Percentiles rank a stretch among this genome's conserved stretches.
phyloP scores from a whole-genome alignment of 2,329 filamentous ascomycete species.

The Phialocephala sp. region DNA sequence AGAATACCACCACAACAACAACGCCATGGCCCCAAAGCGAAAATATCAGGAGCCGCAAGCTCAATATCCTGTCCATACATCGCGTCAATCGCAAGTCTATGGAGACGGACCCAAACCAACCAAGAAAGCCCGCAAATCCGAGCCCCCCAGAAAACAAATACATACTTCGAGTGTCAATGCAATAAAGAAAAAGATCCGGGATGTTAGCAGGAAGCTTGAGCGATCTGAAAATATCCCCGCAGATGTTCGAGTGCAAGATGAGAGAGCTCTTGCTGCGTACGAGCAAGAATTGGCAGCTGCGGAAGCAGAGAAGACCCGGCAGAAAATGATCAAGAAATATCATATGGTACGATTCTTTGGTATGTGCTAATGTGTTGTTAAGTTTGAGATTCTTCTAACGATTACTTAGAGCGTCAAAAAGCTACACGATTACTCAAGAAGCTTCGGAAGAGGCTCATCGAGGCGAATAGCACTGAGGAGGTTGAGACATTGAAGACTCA shows the following conservation, averaged over 20 bases:
- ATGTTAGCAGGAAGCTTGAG: slow-evolving; percentile 69
- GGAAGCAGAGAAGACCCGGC: slow-evolving; percentile 64
- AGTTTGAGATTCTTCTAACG: slow-evolving; percentile 15
- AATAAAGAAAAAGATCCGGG: slow-evolving; percentile 74
- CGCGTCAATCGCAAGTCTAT: slow-evolving; percentile 41
- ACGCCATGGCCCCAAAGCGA: slow-evolving; percentile 41
- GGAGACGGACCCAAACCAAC: slow-evolving; percentile 37
- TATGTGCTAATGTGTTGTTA: slow-evolving; percentile 42
- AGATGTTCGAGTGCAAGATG: slow-evolving; percentile 69
- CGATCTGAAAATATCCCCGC: slow-evolving; percentile 68
- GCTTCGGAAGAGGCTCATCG: slow-evolving; percentile 61
- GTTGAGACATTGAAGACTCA: slow-evolving; percentile 57
- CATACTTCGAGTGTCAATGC: slow-evolving; percentile 54
- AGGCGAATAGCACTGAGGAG: slow-evolving; percentile 57
- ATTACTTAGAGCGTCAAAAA: slow-evolving; percentile 69
- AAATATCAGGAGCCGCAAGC: slow-evolving; percentile 35
- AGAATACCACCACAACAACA: slow-evolving; percentile 3
- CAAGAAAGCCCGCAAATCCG: slow-evolving; percentile 42
- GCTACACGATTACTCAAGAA: slow-evolving; percentile 70
- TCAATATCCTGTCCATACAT: slow-evolving; percentile 40
- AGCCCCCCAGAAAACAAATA: slow-evolving; percentile 41
- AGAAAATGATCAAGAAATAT: slow-evolving; percentile 77
- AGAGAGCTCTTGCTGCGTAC: slow-evolving; percentile 73
- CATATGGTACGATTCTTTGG: slow-evolving; percentile 88
- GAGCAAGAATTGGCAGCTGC: slow-evolving; percentile 66